phyloP scores from a whole-genome alignment of 768 basidiomycete genomes.

The Leucosporidium yakuticum region DNA sequence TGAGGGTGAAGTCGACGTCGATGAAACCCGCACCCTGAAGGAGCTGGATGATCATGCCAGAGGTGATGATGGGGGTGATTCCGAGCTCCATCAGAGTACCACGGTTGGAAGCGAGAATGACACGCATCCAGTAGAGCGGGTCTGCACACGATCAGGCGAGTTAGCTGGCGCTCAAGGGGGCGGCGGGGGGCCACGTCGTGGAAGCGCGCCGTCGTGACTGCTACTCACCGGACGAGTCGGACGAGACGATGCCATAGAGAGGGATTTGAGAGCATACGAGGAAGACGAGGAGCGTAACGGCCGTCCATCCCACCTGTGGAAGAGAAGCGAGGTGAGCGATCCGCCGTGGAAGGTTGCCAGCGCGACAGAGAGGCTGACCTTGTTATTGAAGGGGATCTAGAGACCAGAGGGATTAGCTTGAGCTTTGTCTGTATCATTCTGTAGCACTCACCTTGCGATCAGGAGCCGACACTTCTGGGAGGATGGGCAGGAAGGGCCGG shows the following conservation, averaged over 20 bases:
- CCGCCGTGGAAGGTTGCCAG: background rate
- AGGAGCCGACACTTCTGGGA: slow-evolving; percentile 95
- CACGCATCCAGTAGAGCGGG: slow-evolving; percentile 99
- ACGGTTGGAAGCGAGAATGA: slow-evolving; percentile 95
- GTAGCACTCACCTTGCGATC: slow-evolving; percentile 72
- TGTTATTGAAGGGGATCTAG: slow-evolving; percentile 96
- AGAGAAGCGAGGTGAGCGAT: background rate
- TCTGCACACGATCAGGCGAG: slow-evolving; percentile 47
- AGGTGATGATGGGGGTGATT: slow-evolving; percentile 94
- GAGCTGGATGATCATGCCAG: slow-evolving; percentile 99
- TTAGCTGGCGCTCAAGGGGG: background rate
- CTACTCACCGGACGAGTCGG: slow-evolving; percentile 67
- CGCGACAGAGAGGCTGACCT: slow-evolving; percentile 48
- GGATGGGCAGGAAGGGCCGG: slow-evolving; percentile 81
- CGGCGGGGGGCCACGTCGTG: background rate
- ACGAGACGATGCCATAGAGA: slow-evolving; percentile 98
- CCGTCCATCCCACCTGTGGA: slow-evolving; percentile 70
- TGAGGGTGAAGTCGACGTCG: slow-evolving; percentile 92
- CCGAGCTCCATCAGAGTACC: slow-evolving; percentile 99
- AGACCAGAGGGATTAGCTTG: background rate
- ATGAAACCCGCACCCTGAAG: slow-evolving; percentile 95
- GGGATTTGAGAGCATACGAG: slow-evolving; percentile 98
- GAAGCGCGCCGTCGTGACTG: background rate
- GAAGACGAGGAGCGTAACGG: slow-evolving; percentile 98
- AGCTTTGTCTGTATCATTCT: no score